Base-by-base conservation (phyloP, 2,329 filamentous ascomycete species). In the Pseudonectria buxi region DNA sequence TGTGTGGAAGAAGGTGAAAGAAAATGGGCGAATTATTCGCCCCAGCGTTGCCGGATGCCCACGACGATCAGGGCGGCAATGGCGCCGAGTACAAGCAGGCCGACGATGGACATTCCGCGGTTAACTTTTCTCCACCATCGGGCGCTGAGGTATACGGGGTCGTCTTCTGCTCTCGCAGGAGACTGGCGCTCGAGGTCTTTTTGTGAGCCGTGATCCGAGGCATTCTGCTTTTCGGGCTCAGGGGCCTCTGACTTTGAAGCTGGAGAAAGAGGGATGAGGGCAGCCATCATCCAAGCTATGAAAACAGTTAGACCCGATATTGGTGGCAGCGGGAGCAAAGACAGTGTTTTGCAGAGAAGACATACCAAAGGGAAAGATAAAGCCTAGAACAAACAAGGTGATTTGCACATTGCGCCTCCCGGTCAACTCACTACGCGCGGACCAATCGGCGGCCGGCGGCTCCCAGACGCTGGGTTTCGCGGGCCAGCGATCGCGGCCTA, bases 231-330 rank as follows among this genome's bases (percentile, higher is more conserved):
- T 22, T 22, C 43, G n/a, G 46, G 58, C 51, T 80, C 69, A 26
- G 69, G 63, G 58, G 77, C 74, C 13, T 72, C 63, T 1, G 61
- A 50, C 14, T 67, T 61, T 7, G 78, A 73, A 36, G 72, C 71
- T 2, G 66, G 65, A 9, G 84, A 84, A 6, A 94, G 61, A 1
- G 85, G 84, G 10, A 92, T 66, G 35, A 89, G 71, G 1, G 86
- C 76, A 2, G 81, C 87, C 44, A 87, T 68, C 65, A 90, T 84
- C 86, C 86, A 94, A 36, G 81, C 83, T 82, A 47, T 32, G 35
- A 29, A 26, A 14, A 33, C 10, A 27, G 41, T 55, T 43, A 47
- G 41, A 27, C 31, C 38, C 44, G 18, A 22, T 9, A 6, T 22
- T 6, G 18, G 9, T 9, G 18, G 18, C 18, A 22, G 18, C 18